Evolutionary conservation across 768 basidiomycete genomes (phyloP).

Genomic region (Agrocybe chaxingu): DNA sequence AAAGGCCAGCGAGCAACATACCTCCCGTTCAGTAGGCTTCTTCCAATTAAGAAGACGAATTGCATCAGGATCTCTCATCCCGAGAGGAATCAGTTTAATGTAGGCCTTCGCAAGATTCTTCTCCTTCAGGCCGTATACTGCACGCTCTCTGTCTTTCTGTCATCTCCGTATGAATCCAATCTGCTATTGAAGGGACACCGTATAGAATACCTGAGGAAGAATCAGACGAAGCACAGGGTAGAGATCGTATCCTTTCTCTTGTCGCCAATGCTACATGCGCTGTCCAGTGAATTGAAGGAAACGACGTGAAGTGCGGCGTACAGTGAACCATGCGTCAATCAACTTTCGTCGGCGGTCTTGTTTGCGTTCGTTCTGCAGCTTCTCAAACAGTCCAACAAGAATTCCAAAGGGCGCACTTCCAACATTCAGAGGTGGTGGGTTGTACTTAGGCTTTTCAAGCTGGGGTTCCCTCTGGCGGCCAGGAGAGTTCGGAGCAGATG

Average conservation of each 20-base stretch:
- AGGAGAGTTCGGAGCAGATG: constrained; percentile 54
- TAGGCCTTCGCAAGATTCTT: constrained; percentile 91
- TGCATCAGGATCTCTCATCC: constrained; percentile 76
- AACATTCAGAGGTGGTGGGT: constrained; percentile 59
- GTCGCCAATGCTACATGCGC: constrained; percentile 71
- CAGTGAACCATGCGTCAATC: constrained; percentile 77
- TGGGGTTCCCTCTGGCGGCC: constrained; percentile 16
- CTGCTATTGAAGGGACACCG: neutral
- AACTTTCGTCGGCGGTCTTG: constrained; percentile 70
- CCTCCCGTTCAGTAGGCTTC: constrained; percentile 66
- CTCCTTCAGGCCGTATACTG: constrained; percentile 94
- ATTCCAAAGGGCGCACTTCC: constrained; percentile 70
- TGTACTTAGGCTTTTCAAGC: constrained; percentile 36
- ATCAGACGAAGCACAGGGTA: constrained; percentile 88
- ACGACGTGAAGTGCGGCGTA: constrained; percentile 33
- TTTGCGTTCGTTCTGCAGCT: constrained; percentile 68
- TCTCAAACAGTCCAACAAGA: constrained; percentile 71
- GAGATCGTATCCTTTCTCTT: constrained; percentile 81
- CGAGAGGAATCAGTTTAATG: constrained; percentile 85
- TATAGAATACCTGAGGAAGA: constrained; percentile 70
- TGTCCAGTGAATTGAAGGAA: constrained; percentile 6
- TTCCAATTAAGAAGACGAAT: constrained; percentile 89
- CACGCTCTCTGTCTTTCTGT: constrained; percentile 91
- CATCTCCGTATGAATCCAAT: constrained; percentile 1
- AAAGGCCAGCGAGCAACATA: constrained; percentile 26